phyloP scores from a whole-genome alignment of 495 filamentous ascomycete species.

The Penicillium herquei region DNA sequence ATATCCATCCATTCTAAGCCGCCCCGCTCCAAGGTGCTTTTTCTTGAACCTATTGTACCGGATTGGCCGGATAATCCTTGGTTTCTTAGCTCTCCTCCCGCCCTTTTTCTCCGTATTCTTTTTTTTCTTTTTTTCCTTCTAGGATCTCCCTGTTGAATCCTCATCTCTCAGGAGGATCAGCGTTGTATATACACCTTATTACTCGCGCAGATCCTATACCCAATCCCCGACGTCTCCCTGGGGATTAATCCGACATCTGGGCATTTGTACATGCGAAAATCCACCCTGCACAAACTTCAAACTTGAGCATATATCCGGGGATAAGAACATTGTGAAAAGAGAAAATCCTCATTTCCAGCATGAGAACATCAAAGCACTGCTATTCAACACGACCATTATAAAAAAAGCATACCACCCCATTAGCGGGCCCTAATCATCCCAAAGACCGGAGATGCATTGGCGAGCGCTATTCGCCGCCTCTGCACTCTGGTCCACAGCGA shows the following conservation, averaged over 20 bases:
- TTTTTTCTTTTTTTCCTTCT: neutral
- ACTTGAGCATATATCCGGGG: neutral
- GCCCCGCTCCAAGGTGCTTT: constrained; percentile 12
- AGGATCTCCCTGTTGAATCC: neutral
- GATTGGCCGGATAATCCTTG: constrained; percentile 2
- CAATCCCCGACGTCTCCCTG: neutral
- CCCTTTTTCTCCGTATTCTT: neutral
- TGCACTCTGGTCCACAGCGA: constrained; percentile 23
- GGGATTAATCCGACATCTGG: neutral
- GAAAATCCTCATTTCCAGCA: constrained; percentile 1
- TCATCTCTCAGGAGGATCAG: neutral
- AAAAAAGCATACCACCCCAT: neutral
- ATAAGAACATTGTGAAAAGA: no score
- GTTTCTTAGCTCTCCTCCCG: neutral
- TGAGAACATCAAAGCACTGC: constrained; percentile 5
- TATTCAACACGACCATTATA: constrained; percentile 1
- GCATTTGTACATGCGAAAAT: neutral
- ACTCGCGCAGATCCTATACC: no score
- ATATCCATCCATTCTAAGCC: constrained; percentile 14
- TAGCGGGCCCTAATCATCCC: neutral
- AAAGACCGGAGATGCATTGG: constrained; percentile 15
- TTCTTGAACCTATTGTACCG: neutral
- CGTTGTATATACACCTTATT: neutral
- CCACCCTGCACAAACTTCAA: no score
- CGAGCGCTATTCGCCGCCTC: constrained; percentile 13